Percentiles rank a stretch among this genome's conserved stretches.
Conservation (phyloP, 2,329 filamentous ascomycete species). For the Pseudohalonectria lignicola region DNA sequence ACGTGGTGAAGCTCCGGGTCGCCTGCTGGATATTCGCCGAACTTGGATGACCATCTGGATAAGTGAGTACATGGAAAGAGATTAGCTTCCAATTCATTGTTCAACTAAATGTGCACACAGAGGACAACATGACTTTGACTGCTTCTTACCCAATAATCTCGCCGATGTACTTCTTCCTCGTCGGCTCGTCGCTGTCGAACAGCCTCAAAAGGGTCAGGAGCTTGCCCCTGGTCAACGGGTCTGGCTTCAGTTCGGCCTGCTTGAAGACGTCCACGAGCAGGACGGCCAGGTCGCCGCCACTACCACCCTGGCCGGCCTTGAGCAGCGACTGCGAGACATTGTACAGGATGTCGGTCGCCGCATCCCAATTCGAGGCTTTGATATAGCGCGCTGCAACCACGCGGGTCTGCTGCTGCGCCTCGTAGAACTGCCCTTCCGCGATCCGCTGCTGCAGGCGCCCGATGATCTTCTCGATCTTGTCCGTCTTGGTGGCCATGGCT, state of each 20-base stretch:
- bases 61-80: slow-evolving; percentile 1
- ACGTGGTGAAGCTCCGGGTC: slow-evolving; percentile 95
- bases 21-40: slow-evolving; percentile 78
- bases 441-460: slow-evolving; percentile 50
- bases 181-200: slow-evolving; percentile 77
- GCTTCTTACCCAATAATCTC: slow-evolving; percentile 72
- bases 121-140: too few species aligned
- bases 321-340: slow-evolving; percentile 77
- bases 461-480: slow-evolving; percentile 47
- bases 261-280: slow-evolving; percentile 85
- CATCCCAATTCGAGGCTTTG: slow-evolving; percentile 73
- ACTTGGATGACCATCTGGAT: slow-evolving; percentile 66
- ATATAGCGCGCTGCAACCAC: slow-evolving; percentile 91
- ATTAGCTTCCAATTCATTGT: not conserved
- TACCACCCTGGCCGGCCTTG: slow-evolving; percentile 86
- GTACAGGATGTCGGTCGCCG: slow-evolving; percentile 78
- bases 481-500: slow-evolving; percentile 20
- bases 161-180: slow-evolving; percentile 80
- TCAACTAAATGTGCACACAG: too few species aligned
- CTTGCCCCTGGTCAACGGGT: slow-evolving; percentile 62
- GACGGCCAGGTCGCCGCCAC: slow-evolving; percentile 80
- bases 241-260: slow-evolving; percentile 70
- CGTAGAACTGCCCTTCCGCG: slow-evolving; percentile 76
- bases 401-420: slow-evolving; percentile 95
- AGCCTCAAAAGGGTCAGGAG: slow-evolving; percentile 69